These are phyloP conservation scores for Pseudopyricularia javanii DNA, from an alignment of 2,329 filamentous ascomycete genomes.

Conservation along the genomic window DNA sequence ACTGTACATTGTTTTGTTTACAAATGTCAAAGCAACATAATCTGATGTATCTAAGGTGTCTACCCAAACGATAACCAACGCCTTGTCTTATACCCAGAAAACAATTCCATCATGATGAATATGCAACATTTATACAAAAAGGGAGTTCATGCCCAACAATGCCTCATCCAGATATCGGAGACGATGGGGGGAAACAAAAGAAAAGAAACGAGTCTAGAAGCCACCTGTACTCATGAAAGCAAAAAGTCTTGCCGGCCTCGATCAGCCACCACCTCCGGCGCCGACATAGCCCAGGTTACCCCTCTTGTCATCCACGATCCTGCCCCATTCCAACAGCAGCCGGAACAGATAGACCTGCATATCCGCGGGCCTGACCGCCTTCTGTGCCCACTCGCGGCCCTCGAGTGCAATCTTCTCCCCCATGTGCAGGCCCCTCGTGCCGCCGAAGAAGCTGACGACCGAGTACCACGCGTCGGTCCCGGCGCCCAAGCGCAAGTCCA, in stretches of 20 bases:
- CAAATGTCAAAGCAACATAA: too few species aligned
- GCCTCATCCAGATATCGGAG: too few species aligned
- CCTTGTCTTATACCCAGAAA: too few species aligned
- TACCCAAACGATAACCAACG: too few species aligned
- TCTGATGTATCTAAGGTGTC: too few species aligned
- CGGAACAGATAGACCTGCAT: slow-evolving; percentile 47
- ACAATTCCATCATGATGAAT: too few species aligned
- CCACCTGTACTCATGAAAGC: too few species aligned
- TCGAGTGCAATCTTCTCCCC: slow-evolving; percentile 38
- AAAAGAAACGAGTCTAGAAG: too few species aligned
- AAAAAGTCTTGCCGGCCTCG: background rate
- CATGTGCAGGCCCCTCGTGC: slow-evolving; percentile 10
- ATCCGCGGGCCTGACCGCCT: slow-evolving; percentile 40
- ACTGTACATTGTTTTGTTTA: too few species aligned
- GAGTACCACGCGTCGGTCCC: slow-evolving; percentile 11
- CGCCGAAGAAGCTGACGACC: slow-evolving; percentile 15
- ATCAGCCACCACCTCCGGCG: background rate
- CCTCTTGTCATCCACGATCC: slow-evolving; percentile 24
- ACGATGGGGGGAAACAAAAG: too few species aligned
- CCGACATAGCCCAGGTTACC: slow-evolving; percentile 19
- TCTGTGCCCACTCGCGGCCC: slow-evolving; percentile 41
- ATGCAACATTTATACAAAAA: too few species aligned
- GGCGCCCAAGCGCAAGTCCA: slow-evolving; percentile 29
- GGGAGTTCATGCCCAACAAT: too few species aligned
- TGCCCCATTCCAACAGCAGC: slow-evolving; percentile 35